These are phyloP conservation scores for Sphaerosporella brunnea DNA, from an alignment of 495 filamentous ascomycete genomes.

Conservation along the genomic window DNA sequence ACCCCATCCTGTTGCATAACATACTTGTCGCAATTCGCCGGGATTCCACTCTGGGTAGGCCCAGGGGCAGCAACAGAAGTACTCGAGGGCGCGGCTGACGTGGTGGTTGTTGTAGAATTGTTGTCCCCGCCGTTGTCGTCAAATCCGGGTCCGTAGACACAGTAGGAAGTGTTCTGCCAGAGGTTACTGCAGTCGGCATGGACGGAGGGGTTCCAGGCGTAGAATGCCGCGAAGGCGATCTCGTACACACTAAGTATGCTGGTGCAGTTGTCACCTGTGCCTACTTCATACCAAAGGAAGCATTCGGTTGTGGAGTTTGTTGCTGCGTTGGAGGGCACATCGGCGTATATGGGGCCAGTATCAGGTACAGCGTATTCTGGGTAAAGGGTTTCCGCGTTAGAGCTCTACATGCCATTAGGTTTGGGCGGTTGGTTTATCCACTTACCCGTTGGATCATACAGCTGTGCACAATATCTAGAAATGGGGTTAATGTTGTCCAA, in stretches of 20 bases:
- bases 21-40: constrained; percentile 15
- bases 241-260: constrained; percentile 2
- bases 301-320: no score
- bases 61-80: constrained; percentile 4
- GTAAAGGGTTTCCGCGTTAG: neutral
- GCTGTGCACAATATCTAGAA: no score
- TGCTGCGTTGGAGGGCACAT: constrained; percentile 2
- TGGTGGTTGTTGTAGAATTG: no score
- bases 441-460: no score
- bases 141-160: neutral
- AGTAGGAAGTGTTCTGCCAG: neutral
- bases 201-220: neutral
- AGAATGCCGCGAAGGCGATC: constrained; percentile 10
- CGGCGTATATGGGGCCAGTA: constrained; percentile 6
- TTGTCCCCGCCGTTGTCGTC: no score
- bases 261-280: no score
- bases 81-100: neutral
- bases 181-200: neutral
- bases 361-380: constrained; percentile 3
- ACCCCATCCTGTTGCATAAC: no score
- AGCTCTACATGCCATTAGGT: no score
- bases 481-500: neutral
- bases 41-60: constrained; percentile 20
- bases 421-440: no score
- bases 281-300: no score